Evolutionary conservation across 345 rosid species (phyloP).

Genomic region (Salix arbutifolia): DNA sequence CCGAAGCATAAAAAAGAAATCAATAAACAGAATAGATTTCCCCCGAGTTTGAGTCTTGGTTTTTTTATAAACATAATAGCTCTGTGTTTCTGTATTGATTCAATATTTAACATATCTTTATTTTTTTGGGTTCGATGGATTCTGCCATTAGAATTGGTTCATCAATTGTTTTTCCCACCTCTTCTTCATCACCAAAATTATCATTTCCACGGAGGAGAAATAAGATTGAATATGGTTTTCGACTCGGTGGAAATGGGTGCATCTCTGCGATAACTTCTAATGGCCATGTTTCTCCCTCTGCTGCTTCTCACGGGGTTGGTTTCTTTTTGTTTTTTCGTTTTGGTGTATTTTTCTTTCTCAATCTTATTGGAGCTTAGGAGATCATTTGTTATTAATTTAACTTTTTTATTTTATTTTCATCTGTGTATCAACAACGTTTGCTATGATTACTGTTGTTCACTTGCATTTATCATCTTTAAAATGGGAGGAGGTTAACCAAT

Average conservation of each 20-base stretch:
- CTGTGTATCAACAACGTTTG: not conserved
- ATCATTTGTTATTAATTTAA: not conserved
- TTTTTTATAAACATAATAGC: not conserved
- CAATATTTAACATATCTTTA: not conserved
- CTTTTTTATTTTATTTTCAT: not conserved
- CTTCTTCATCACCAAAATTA: conserved; percentile 29
- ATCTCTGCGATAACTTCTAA: conserved; percentile 25
- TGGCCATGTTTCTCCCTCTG: conserved; percentile 40
- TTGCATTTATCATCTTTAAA: not conserved
- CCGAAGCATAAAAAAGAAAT: not conserved
- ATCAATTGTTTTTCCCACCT: conserved; percentile 23
- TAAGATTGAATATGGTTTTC: conserved; percentile 18
- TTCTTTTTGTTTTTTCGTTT: not conserved
- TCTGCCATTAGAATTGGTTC: conserved; percentile 28
- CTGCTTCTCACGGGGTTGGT: conserved; percentile 48
- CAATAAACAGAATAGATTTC: not conserved
- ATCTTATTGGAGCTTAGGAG: not conserved
- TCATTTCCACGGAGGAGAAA: not conserved
- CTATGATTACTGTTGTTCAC: not conserved
- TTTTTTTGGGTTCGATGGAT: conserved; percentile 21
- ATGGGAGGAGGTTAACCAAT: not conserved
- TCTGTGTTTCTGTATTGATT: not conserved
- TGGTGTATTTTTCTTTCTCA: not conserved
- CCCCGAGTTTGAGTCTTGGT: not conserved
- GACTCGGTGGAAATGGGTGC: conserved; percentile 10